Evolutionary conservation across 2,329 filamentous ascomycete genomes (phyloP).

Genomic region (Aspergillus bombycis): DNA sequence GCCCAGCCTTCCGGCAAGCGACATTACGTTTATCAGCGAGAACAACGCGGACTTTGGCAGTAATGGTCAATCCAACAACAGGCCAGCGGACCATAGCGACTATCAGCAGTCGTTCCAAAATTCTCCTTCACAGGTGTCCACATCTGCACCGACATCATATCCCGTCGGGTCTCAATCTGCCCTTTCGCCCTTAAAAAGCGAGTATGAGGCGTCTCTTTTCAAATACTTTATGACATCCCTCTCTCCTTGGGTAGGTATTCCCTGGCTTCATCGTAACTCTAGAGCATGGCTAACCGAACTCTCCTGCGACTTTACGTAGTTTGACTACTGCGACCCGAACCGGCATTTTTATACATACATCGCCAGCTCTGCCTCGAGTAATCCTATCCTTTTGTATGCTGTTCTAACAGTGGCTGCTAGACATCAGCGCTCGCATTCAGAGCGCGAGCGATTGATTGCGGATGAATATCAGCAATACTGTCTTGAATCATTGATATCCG

Average conservation of each 20-base stretch:
- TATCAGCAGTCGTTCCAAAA: not conserved
- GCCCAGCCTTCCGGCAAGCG: not conserved
- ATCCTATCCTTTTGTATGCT: slow-evolving; percentile 7
- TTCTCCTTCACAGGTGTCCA: not conserved
- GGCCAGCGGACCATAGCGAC: not conserved
- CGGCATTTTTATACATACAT: slow-evolving; percentile 3
- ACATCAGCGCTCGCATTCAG: slow-evolving; percentile 1
- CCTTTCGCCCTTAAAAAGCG: not conserved
- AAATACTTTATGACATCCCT: slow-evolving; percentile 3
- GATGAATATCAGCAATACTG: slow-evolving; percentile 7
- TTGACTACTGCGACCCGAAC: slow-evolving; percentile 7
- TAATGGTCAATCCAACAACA: not conserved
- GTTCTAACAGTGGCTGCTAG: slow-evolving; percentile 7
- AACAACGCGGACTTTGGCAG: not conserved
- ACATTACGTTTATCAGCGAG: not conserved
- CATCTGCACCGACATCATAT: not conserved
- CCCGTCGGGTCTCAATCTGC: not conserved
- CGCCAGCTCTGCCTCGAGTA: not conserved
- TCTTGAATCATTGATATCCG: slow-evolving; percentile 2
- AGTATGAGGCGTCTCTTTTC: slow-evolving; percentile 7
- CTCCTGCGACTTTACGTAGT: not conserved
- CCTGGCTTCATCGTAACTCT: not conserved
- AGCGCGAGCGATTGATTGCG: not conserved
- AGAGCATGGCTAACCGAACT: not conserved
- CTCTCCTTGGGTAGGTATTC: slow-evolving; percentile 4